Base-by-base conservation (phyloP, 495 filamentous ascomycete species). In the Tuber aestivum region DNA sequence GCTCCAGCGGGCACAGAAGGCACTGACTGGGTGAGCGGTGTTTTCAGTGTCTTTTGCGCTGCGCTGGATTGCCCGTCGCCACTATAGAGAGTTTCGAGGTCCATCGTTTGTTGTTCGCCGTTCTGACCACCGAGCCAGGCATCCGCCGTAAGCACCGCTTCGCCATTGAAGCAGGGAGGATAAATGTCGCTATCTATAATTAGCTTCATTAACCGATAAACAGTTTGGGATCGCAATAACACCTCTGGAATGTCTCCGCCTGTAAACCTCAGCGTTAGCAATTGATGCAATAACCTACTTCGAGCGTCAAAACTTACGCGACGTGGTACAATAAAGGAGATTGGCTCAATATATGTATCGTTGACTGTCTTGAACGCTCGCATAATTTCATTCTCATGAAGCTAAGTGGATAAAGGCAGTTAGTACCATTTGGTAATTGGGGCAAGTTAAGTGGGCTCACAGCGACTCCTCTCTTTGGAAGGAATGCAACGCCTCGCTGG, bases 361-460 rank as follows among this genome's bases (percentile, higher is more conserved):
- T 94, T 95, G 82, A 97, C 92, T 0, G 94, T 97, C 88, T 98
- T 98, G 89, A 92, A 99, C 69, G 92, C 94, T 75, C 95, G 90
- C 87, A 97, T 92, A 42, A 99, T 90, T 84, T 99, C 95, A 79
- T 97, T 98, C 77, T 98, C 95, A 84, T 97, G 94, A 69, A 95
- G 86, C 89, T 91, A 74, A 23, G 38, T 32, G 18, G 56, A 69
- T 80, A 23, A 80, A 69, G 27, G 71, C 72, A 72, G 27, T 2
- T 65, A 38, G 18, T 76, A 3, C 18, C 18, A 8, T 14, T 27
- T 65, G 2, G 6, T 65, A 8, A 35, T 65, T 27, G 27, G 27
- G 27, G 27, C 18, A 70, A 41, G 61, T 75, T 38, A 18, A 73
- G 27, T 80, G 41, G 65, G 86, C 88, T 81, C 82, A 91, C 91